phyloP scores from a whole-genome alignment of 352 stramenopile genomes.

The Blastocystis sp. region DNA sequence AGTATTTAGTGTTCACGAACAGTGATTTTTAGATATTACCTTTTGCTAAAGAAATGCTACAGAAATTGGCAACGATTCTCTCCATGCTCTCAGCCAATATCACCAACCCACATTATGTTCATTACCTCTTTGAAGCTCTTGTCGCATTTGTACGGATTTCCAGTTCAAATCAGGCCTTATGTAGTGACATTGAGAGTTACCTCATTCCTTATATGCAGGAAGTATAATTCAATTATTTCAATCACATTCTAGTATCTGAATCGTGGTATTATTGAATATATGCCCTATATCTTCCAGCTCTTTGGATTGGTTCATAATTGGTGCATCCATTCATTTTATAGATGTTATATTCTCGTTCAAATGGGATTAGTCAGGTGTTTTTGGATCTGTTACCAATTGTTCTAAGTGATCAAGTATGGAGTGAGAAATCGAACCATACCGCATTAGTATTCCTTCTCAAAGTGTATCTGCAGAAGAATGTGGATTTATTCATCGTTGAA shows the following conservation, averaged over 20 bases:
- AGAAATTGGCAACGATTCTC: neutral
- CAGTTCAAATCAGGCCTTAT: neutral
- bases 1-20: neutral
- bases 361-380: neutral
- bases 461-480: neutral
- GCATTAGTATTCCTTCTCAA: constrained; percentile 54
- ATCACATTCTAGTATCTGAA: constrained; percentile 27
- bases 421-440: constrained; percentile 40
- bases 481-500: neutral
- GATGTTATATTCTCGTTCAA: constrained; percentile 40
- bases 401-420: neutral
- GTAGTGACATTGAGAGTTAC: constrained; percentile 26
- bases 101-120: constrained; percentile 39
- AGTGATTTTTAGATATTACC: constrained; percentile 23
- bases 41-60: constrained; percentile 8
- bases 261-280: constrained; percentile 46
- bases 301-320: neutral
- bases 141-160: constrained; percentile 56
- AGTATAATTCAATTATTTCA: neutral
- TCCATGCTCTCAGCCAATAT: neutral
- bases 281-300: constrained; percentile 58
- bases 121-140: constrained; percentile 64
- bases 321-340: neutral
- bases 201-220: constrained; percentile 45
- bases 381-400: neutral